Evolutionary conservation across 2,329 filamentous ascomycete genomes (phyloP), one percentile per base, ranked within the genome.

Genomic region (Rutstroemia sp.): DNA sequence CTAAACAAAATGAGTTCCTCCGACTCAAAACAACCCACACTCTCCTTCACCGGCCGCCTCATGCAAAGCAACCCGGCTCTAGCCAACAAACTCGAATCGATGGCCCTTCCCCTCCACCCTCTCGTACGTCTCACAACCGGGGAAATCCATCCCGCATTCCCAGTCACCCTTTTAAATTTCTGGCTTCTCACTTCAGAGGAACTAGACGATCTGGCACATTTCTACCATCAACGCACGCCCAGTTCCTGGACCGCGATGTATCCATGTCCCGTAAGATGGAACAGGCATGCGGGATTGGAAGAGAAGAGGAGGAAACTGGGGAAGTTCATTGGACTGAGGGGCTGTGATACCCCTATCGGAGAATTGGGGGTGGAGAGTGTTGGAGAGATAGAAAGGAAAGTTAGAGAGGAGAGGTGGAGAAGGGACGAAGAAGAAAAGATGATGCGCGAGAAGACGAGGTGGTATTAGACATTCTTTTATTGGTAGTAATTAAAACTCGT

Each of bases 151-250:
- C 80, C 83, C 0, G 69, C 74, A 55, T 91, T 87, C 69, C 87
- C 87, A 1, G 66, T 67, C 19, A 87, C 81, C 3, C 75, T 90
- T 54, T 81, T 91, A 47, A 78, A 80, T 67, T 89, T 87, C 72
- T 88, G 86, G 79, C 82, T 90, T 34, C 78, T 91, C 39, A 90
- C 85, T 16, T 84, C 88, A 69, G 72, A 72, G 30, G 77, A 91
- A 71, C 82, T 90, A 54, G 87, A 91, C 72, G 74, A 75, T 54
- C 77, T 91, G 42, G 87, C 87, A 3, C 74, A 78, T 62, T 89
- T 87, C 72, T 91, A 90, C 74, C 85, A 88, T 72, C 87, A 91
- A 73, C 77, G 77, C 57, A 80, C 77, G 0, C 82, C 80, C 1
- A 74, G 74, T 58, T 67, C 69, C n/a, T 82, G 76, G 73, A 78